Conservation (phyloP, 2,329 filamentous ascomycete genomes). For the Amauroascus verrucosus region DNA sequence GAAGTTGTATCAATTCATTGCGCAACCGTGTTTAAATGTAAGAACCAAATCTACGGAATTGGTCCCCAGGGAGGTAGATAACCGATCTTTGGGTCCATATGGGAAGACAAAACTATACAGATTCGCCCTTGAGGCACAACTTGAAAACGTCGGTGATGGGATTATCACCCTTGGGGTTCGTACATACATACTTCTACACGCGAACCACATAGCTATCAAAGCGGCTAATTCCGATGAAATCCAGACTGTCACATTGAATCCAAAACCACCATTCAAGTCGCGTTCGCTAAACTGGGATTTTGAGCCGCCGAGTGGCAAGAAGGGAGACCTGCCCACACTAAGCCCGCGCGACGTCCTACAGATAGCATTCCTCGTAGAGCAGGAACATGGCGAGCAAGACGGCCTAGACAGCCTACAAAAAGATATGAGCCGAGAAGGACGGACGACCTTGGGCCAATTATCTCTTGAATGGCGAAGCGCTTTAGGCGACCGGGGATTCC, state of each 20-base stretch:
- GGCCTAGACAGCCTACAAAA: conserved; percentile 43
- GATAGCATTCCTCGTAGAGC: conserved; percentile 53
- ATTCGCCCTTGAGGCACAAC: conserved; percentile 83
- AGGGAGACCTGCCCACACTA: conserved; percentile 38
- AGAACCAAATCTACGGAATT: conserved; percentile 73
- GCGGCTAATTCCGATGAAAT: neutral
- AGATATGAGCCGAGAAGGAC: conserved; percentile 41
- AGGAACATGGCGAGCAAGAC: conserved; percentile 40
- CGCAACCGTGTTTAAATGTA: conserved; percentile 80
- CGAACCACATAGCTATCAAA: neutral
- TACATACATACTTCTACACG: conserved; percentile 1
- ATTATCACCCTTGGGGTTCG: conserved; percentile 63
- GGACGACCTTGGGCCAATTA: conserved; percentile 65
- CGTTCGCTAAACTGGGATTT: conserved; percentile 47
- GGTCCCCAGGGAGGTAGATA: conserved; percentile 37
- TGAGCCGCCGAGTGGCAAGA: conserved; percentile 26
- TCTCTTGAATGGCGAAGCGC: conserved; percentile 79
- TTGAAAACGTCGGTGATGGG: conserved; percentile 87
- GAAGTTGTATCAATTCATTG: conserved; percentile 94
- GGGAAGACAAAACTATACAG: conserved; percentile 33
- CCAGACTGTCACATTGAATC: conserved; percentile 40
- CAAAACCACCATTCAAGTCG: conserved; percentile 45
- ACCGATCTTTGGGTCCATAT: conserved; percentile 37
- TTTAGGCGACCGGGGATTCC: conserved; percentile 78
- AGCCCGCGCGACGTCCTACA: conserved; percentile 55